A percentile compares a stretch with the other conserved stretches of the same genome.
These are phyloP conservation scores for Isatis tinctoria DNA, from an alignment of 345 rosid genomes.

Conservation along the genomic window DNA sequence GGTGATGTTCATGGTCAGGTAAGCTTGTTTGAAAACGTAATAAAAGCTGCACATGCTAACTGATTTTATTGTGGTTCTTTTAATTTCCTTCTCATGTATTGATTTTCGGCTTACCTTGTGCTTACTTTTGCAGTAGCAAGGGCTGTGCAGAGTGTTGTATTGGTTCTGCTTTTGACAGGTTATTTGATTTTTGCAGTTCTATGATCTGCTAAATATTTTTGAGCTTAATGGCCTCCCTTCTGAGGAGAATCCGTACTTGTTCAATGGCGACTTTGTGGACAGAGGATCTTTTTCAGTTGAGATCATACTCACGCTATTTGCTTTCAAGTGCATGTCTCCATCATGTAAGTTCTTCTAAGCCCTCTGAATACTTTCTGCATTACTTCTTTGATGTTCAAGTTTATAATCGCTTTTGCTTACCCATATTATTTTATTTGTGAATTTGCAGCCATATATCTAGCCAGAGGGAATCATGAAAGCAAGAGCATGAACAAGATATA, in stretches of 20 bases:
- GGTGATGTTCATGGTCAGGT: conserved; percentile 99
- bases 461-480: conserved; percentile 99
- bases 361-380: background rate
- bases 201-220: conserved; percentile 86
- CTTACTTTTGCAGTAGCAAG: background rate
- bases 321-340: conserved; percentile 91
- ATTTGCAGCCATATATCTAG: conserved; percentile 78
- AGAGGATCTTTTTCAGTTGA: conserved; percentile 96
- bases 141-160: background rate
- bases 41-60: background rate
- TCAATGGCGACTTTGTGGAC: conserved; percentile 98
- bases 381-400: conserved; percentile 1
- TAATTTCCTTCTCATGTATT: conserved; percentile 4
- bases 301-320: conserved; percentile 91
- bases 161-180: conserved; percentile 9
- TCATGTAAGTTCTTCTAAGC: conserved; percentile 50
- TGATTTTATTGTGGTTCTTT: background rate
- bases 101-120: background rate
- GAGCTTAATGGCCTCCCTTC: conserved; percentile 98
- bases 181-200: conserved; percentile 59
- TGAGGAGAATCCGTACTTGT: conserved; percentile 92
- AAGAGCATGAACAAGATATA: conserved; percentile 99
- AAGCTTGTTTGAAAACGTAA: background rate
- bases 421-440: conserved; percentile 2
- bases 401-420: background rate